Evolutionary conservation across 2,329 filamentous ascomycete genomes (phyloP), one percentile per base, ranked within the genome.

Genomic region (Massarina eburnea): DNA sequence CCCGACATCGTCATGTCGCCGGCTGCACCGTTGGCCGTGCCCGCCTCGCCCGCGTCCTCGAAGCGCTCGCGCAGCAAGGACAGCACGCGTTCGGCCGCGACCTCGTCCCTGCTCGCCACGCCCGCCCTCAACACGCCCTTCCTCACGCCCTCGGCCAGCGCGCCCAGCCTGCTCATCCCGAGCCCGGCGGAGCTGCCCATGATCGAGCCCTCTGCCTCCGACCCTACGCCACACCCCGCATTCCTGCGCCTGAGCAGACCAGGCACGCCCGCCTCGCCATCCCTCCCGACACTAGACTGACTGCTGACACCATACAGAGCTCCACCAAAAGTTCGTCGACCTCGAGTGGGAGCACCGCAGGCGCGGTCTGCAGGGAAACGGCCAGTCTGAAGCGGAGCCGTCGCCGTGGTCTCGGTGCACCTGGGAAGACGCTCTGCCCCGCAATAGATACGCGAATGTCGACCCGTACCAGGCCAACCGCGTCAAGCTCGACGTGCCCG

Each of bases 371-470:
- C 73, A 80, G 48, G 76, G 73, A 37, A 20, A 61, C n/a, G 52
- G 59, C 14, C 39, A 49, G 3, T 36, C 26, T 73, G 54, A 63
- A 63, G 6, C 73, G 35, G 27, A 78, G 18, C 66, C 71, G 10
- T 79, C 80, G 41, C 75, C 75, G 51, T 87, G 78, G 76, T 77
- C 82, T 3, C 77, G 84, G 43, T 77, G 86, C 39, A 72, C 71
- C 21, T 77, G 78, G 19, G 74, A 80, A 8, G 77, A 82, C 38
- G 74, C 82, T 52, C 77, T 76, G 48, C 68, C 72, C 27, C 80
- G 92, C 56, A 95, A 97, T 70, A 85, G 94, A 44, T 99, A 97
- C 72, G 70, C 78, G 43, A 96, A 97, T 64, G 89, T 99, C 52
- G 86, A 91, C 65, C 90, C 91, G 0, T 99, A 89, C 83, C 85